A percentile compares a stretch with the other conserved stretches of the same genome.
These are phyloP conservation scores for Chenopodium quinoa DNA, from an alignment of 148 eudicot species.

Conservation along the genomic window DNA sequence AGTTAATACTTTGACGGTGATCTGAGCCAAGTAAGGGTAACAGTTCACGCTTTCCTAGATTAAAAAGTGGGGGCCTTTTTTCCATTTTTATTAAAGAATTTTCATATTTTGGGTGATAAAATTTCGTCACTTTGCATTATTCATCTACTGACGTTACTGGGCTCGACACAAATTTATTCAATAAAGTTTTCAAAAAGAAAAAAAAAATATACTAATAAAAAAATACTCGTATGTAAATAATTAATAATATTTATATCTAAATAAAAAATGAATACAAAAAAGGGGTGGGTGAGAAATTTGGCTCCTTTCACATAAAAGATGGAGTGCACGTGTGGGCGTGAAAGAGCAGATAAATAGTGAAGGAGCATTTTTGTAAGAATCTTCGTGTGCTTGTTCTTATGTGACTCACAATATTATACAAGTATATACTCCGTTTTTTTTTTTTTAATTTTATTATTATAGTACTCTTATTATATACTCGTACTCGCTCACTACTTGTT, in stretches of 20 bases:
- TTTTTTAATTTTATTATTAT: too few relatives aligned
- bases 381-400: constrained; percentile 36
- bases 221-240: too few relatives aligned
- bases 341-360: background rate
- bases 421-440: too few relatives aligned
- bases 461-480: too few relatives aligned
- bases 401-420: background rate
- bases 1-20: constrained; percentile 14
- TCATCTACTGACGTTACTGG: constrained; percentile 15
- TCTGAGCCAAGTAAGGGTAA: constrained; percentile 13
- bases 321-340: constrained; percentile 63
- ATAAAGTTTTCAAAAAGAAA: background rate
- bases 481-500: background rate
- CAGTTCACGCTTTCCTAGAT: background rate
- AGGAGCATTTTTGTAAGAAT: constrained; percentile 9
- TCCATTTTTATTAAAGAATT: too few relatives aligned
- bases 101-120: background rate
- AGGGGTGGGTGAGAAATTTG: constrained; percentile 19
- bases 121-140: background rate
- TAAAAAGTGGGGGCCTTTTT: constrained; percentile 8
- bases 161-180: constrained; percentile 19
- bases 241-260: too few relatives aligned
- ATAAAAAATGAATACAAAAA: background rate
- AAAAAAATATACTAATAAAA: background rate
- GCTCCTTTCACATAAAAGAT: constrained; percentile 23